Conservation (phyloP, 495 filamentous ascomycete species). For the Tuber melanosporum region DNA sequence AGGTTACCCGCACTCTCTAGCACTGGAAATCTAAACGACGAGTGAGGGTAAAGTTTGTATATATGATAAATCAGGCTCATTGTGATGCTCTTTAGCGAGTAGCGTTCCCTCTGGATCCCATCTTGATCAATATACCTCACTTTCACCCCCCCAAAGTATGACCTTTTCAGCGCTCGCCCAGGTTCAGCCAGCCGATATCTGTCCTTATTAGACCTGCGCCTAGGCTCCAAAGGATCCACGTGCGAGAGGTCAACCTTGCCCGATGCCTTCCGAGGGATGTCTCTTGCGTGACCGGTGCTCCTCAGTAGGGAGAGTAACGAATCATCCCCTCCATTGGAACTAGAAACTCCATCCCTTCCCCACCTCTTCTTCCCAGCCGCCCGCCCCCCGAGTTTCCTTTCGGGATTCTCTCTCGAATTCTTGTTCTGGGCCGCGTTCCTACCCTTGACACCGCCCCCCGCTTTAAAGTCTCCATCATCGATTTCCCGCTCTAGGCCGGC, state of each 20-base stretch:
- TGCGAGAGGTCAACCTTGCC: slow-evolving; percentile 26
- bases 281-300: slow-evolving; percentile 5
- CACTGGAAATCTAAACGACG: slow-evolving; percentile 2
- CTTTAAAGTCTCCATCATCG: background rate
- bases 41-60: slow-evolving; percentile 9
- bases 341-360: background rate
- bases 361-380: background rate
- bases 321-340: background rate
- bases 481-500: background rate
- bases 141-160: background rate
- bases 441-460: background rate
- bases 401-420: background rate
- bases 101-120: background rate
- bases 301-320: slow-evolving; percentile 17
- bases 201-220: background rate
- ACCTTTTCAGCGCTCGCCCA: background rate
- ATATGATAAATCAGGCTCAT: slow-evolving; percentile 18
- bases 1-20: background rate
- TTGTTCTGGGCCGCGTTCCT: background rate
- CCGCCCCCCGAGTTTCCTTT: background rate
- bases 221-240: slow-evolving; percentile 10
- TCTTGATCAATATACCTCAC: background rate
- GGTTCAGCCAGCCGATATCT: background rate
- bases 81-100: slow-evolving; percentile 27
- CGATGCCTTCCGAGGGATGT: slow-evolving; percentile 7